Evolutionary conservation across 768 basidiomycete species (phyloP).

Genomic region (Rhodocollybia butyracea): DNA sequence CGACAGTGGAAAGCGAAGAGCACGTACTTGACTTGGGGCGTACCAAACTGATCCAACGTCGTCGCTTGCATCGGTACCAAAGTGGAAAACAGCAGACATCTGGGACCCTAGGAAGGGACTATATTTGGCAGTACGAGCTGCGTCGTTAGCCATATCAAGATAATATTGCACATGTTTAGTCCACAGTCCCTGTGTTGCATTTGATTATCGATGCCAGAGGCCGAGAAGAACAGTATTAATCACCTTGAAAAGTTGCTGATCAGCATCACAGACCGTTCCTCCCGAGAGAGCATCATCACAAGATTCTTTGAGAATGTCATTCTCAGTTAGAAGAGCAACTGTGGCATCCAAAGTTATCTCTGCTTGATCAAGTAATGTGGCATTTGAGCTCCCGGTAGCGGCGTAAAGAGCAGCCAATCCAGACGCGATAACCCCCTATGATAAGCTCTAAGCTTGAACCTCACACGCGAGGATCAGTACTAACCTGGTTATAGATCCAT

Average conservation of each 20-base stretch:
- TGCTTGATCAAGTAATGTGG: conserved; percentile 39
- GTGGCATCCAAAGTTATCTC: conserved; percentile 54
- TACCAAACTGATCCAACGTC: conserved; percentile 48
- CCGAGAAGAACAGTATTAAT: not conserved
- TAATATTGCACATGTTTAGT: conserved; percentile 51
- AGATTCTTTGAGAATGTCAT: conserved; percentile 45
- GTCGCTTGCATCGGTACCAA: conserved; percentile 32
- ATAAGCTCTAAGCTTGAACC: not conserved
- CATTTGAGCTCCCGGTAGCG: conserved; percentile 36
- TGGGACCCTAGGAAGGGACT: conserved; percentile 37
- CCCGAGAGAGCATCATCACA: conserved; percentile 44
- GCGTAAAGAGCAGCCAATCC: conserved; percentile 45
- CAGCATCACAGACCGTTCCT: conserved; percentile 37
- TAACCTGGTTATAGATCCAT: conserved; percentile 59
- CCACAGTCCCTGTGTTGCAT: conserved; percentile 42
- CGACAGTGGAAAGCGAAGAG: not conserved
- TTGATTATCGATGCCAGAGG: not conserved
- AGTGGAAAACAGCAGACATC: conserved; percentile 39
- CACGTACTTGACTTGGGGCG: conserved; percentile 34
- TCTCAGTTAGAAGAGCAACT: conserved; percentile 33
- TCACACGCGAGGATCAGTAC: too few relatives aligned
- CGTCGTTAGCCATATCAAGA: conserved; percentile 41
- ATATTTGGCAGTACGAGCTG: conserved; percentile 42
- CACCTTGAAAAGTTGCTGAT: conserved; percentile 51
- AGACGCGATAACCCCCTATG: conserved; percentile 53